These are phyloP conservation scores for Hypomyces perniciosus DNA, from an alignment of 2,329 filamentous ascomycete genomes.

Conservation along the genomic window DNA sequence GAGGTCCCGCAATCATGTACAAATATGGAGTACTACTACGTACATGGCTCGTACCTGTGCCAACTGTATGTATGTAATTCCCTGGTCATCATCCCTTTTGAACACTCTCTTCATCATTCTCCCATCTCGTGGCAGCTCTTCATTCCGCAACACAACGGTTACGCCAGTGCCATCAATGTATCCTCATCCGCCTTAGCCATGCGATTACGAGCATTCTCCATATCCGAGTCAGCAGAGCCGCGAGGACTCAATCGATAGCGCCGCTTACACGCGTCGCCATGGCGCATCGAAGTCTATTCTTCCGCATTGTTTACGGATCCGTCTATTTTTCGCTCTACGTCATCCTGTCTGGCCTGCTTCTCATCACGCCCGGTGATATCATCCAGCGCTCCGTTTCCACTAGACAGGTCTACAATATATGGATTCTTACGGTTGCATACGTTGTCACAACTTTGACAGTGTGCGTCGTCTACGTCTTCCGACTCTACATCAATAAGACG, in stretches of 20 bases:
- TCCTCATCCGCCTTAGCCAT: conserved; percentile 23
- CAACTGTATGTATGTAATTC: no score
- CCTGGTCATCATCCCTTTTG: background rate
- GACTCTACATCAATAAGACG: conserved; percentile 81
- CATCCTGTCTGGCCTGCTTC: conserved; percentile 64
- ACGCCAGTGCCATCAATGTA: conserved; percentile 14
- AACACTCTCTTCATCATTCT: background rate
- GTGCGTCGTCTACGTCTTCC: conserved; percentile 69
- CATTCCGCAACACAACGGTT: background rate
- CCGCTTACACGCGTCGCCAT: conserved; percentile 12
- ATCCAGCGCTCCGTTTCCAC: conserved; percentile 70
- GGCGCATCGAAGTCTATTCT: conserved; percentile 45
- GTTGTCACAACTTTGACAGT: conserved; percentile 65
- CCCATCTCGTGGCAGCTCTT: background rate
- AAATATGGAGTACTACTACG: background rate
- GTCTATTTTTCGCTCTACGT: conserved; percentile 72
- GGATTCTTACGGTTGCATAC: conserved; percentile 73
- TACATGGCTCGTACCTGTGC: no score
- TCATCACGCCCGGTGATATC: conserved; percentile 74
- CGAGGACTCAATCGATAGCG: conserved; percentile 11
- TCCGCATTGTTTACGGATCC: conserved; percentile 74
- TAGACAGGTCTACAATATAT: conserved; percentile 68
- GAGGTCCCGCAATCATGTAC: background rate
- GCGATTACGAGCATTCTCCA: conserved; percentile 14
- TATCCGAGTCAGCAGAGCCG: conserved; percentile 11